Base-by-base conservation (phyloP, 768 basidiomycete genomes). In the Pleurotus cornucopiae region DNA sequence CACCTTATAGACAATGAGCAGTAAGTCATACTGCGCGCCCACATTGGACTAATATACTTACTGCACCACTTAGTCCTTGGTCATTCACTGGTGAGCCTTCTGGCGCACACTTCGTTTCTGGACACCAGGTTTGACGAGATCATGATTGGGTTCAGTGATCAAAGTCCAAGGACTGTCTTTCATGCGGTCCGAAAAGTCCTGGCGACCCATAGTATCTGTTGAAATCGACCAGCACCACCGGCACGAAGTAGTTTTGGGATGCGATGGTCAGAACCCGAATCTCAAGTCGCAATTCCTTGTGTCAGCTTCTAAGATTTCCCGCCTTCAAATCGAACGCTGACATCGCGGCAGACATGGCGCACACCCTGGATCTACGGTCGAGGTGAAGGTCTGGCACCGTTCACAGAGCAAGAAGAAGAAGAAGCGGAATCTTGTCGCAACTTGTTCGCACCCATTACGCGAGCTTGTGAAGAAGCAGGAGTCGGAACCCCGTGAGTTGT, bases 251-350 rank as follows among this genome's bases (percentile, higher is more conserved):
- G 67, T 73, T 18, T 78, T 90, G 2, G 88, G 88, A 0, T 72
- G 72, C 16, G 86, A 90, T 55, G 88, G 88, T 0, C 86, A 88
- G 63, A 86, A 84, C 56, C 79, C 85, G 0, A 89, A 89, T 62
- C 69, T 82, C 47, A 85, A 82, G 58, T 72, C 77, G 1, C 67
- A 66, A 0, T 78, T 84, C 56, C 60, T 64, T 23, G 71, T 88
- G 88, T 88, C 64, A 54, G 84, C 73, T n/a, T 20, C 12, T 20
- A 2, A 12, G 14, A 1, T 44, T 51, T n/a, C 16, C 23, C 14
- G 0, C 26, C 46, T 39, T 21, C 25, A 18, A 25, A 34, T 43
- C 30, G 21, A 39, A 11, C 26, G 1, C 16, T 46, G 7, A 45
- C 43, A 21, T 13, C 45, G 6, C 9, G 38, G 6, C 49, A 86